Percentiles rank a stretch among this genome's conserved stretches.
These are phyloP conservation scores for Elsinoe necatrix DNA, from an alignment of 2,329 filamentous ascomycete species.

Conservation along the genomic window DNA sequence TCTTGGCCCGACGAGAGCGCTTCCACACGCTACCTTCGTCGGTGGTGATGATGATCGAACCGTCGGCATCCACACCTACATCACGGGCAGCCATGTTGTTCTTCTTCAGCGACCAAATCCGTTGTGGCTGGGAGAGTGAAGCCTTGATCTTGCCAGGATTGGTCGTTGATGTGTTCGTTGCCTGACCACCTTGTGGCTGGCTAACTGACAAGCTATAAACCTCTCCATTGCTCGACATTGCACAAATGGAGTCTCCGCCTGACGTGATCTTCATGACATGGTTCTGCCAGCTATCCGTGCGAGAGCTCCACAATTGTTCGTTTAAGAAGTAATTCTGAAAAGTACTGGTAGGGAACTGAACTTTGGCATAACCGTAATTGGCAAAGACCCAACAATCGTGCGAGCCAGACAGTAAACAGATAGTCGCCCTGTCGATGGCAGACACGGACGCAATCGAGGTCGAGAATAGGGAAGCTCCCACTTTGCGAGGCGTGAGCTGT, in stretches of 20 bases:
- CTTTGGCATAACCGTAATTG: constrained; percentile 88
- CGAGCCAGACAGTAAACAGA: constrained; percentile 69
- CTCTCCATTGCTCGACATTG: constrained; percentile 74
- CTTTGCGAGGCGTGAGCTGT: constrained; percentile 74
- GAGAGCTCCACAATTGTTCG: constrained; percentile 55
- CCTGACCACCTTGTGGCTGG: constrained; percentile 53
- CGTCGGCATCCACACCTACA: constrained; percentile 82
- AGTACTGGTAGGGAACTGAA: constrained; percentile 71
- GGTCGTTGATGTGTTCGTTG: constrained; percentile 65
- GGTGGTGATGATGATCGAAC: constrained; percentile 89
- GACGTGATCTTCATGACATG: constrained; percentile 69
- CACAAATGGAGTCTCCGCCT: constrained; percentile 86
- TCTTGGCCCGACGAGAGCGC: constrained; percentile 71
- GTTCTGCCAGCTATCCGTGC: constrained; percentile 57
- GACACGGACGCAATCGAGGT: constrained; percentile 68
- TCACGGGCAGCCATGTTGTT: constrained; percentile 76
- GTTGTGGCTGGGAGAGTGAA: constrained; percentile 66
- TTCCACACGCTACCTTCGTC: constrained; percentile 89
- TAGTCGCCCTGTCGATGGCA: constrained; percentile 84
- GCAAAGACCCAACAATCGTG: constrained; percentile 89
- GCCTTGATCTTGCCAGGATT: constrained; percentile 86
- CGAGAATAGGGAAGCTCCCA: constrained; percentile 74
- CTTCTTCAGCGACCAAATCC: constrained; percentile 84
- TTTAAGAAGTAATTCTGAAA: constrained; percentile 63
- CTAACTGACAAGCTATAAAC: constrained; percentile 78